Evolutionary conservation across 306 rosid genomes (phyloP).

Genomic region (Pyrus bretschneideri): DNA sequence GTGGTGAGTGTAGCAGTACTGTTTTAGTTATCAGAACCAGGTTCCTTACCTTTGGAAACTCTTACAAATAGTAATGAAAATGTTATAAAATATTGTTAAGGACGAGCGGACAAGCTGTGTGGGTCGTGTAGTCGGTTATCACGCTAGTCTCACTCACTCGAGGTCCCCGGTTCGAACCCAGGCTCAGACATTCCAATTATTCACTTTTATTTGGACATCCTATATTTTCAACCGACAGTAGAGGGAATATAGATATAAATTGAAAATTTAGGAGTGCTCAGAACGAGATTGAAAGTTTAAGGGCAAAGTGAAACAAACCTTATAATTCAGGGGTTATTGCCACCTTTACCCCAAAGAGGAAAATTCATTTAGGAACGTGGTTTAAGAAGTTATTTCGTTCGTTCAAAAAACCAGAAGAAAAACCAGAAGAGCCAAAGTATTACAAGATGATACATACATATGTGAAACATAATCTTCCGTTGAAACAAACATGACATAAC

Average conservation of each 20-base stretch:
- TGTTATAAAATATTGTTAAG: too few relatives aligned
- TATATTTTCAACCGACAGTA: too few relatives aligned
- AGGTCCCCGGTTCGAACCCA: conserved; percentile 88
- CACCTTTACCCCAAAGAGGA: too few relatives aligned
- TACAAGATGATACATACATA: neutral
- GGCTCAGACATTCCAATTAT: conserved; percentile 45
- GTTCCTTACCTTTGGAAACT: too few relatives aligned
- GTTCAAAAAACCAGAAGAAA: neutral
- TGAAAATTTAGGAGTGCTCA: neutral
- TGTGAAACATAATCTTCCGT: neutral
- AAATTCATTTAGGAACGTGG: neutral
- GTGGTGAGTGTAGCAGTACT: too few relatives aligned
- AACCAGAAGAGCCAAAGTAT: neutral
- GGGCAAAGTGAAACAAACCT: accelerated
- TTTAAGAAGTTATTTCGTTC: neutral
- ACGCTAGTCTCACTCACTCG: conserved; percentile 87
- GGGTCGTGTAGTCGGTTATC: conserved; percentile 86
- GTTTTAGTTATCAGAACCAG: too few relatives aligned
- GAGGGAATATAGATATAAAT: neutral
- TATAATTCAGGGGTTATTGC: too few relatives aligned
- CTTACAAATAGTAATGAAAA: neutral
- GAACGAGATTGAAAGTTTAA: too few relatives aligned
- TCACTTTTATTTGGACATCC: neutral
- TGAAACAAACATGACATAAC: neutral
- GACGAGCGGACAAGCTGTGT: neutral